Evolutionary conservation across 148 eudicot genomes (phyloP).

Genomic region (Polygonum aviculare): DNA sequence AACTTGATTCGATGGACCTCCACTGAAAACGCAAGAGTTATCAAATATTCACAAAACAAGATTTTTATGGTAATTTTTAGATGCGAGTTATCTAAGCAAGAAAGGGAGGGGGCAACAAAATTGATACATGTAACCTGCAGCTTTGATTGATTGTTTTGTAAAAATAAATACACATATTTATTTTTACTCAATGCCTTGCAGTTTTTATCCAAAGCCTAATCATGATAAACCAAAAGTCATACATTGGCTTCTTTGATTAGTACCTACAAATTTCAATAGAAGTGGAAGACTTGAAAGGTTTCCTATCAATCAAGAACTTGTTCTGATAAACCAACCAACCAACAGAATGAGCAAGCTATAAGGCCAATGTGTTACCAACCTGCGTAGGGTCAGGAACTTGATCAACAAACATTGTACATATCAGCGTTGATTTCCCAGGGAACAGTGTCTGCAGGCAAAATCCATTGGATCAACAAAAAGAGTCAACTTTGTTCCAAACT

Average conservation of each 20-base stretch:
- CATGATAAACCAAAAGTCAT: not conserved
- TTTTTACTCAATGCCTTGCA: not conserved
- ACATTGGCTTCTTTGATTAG: not conserved
- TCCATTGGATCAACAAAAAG: not conserved
- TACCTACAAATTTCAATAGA: no score
- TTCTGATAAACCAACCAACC: not conserved
- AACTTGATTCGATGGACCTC: not conserved
- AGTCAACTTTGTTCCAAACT: not conserved
- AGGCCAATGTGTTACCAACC: constrained; percentile 18
- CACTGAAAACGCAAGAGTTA: no score
- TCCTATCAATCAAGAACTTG: not conserved
- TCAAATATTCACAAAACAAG: not conserved
- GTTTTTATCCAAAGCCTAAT: not conserved
- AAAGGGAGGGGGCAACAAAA: no score
- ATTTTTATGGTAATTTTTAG: not conserved
- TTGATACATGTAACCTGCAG: not conserved
- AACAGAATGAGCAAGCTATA: not conserved
- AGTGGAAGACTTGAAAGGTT: not conserved
- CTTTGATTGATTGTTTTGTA: not conserved
- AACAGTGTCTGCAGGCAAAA: constrained; percentile 29
- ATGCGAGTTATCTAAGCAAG: not conserved
- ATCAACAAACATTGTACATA: constrained; percentile 38
- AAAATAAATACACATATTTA: no score
- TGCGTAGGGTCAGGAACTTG: constrained; percentile 24
- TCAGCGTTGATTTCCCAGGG: constrained; percentile 45